Percentiles rank a stretch among this genome's conserved stretches.
phyloP scores from a whole-genome alignment of 1,139 yeast species.

The Blastobotrys arbuscula region DNA sequence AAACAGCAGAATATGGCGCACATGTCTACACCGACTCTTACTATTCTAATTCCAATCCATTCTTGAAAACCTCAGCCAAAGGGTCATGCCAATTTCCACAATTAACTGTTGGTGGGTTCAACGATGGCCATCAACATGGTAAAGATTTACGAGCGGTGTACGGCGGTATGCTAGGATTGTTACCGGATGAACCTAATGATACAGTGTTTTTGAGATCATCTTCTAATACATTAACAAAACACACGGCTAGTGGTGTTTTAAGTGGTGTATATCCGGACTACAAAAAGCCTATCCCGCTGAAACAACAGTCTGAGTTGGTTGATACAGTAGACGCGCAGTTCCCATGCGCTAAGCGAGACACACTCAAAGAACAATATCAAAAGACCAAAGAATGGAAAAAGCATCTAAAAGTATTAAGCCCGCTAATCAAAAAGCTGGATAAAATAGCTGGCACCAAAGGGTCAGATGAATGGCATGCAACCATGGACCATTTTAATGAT shows the following conservation, averaged over 20 bases:
- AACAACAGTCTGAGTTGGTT: conserved; percentile 27
- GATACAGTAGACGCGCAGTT: conserved; percentile 37
- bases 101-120: conserved; percentile 36
- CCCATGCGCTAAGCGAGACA: conserved; percentile 31
- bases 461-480: conserved; percentile 28
- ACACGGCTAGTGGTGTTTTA: conserved; percentile 35
- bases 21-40: conserved; percentile 27
- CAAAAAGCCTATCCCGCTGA: conserved; percentile 26
- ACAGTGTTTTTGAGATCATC: conserved; percentile 34
- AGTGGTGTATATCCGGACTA: conserved; percentile 35
- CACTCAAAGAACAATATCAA: conserved; percentile 25
- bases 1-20: conserved; percentile 17
- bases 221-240: conserved; percentile 36
- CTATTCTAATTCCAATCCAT: conserved; percentile 18
- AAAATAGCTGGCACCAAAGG: conserved; percentile 27
- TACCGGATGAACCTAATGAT: conserved; percentile 33
- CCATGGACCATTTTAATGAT: conserved; percentile 39
- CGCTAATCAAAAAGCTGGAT: conserved; percentile 23
- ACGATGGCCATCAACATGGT: conserved; percentile 37
- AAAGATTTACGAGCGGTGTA: conserved; percentile 34
- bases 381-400: conserved; percentile 32
- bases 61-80: conserved; percentile 22
- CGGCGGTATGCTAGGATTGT: conserved; percentile 29
- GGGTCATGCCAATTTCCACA: conserved; percentile 38
- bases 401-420: conserved; percentile 30